phyloP scores from a whole-genome alignment of 1,139 yeast species.

The Kodamaea ohmeri region DNA sequence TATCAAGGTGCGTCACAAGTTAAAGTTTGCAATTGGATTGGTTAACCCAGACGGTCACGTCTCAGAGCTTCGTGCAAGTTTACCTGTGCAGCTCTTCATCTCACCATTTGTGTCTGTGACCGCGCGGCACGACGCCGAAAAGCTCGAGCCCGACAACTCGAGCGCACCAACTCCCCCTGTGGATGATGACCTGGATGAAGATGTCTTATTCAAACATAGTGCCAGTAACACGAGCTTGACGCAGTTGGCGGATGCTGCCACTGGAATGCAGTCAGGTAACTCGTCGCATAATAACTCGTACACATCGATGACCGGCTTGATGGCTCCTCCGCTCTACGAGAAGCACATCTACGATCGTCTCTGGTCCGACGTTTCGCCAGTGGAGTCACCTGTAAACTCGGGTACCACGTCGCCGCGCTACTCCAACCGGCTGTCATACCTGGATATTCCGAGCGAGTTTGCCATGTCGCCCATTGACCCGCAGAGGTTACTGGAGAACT shows the following conservation, averaged over 20 bases:
- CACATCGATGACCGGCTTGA: constrained; percentile 43
- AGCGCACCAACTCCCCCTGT: neutral
- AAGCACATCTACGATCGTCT: constrained; percentile 81
- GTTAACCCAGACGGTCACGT: constrained; percentile 73
- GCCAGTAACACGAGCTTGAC: constrained; percentile 31
- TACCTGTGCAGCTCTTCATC: constrained; percentile 66
- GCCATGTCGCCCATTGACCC: constrained; percentile 45
- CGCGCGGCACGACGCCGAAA: constrained; percentile 36
- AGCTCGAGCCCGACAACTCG: constrained; percentile 6
- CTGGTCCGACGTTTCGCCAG: constrained; percentile 67
- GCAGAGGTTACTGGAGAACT: constrained; percentile 49
- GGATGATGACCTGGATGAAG: constrained; percentile 24
- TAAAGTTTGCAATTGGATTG: constrained; percentile 62
- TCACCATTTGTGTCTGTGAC: constrained; percentile 79
- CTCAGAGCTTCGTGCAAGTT: constrained; percentile 71
- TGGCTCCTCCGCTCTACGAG: constrained; percentile 90
- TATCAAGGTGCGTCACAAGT: constrained; percentile 68
- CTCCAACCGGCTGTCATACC: constrained; percentile 9
- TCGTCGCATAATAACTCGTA: constrained; percentile 33
- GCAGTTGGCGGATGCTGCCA: constrained; percentile 18
- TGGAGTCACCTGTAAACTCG: constrained; percentile 54
- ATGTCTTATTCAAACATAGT: constrained; percentile 32
- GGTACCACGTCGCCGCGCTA: constrained; percentile 51
- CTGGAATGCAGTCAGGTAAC: constrained; percentile 6
- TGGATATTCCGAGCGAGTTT: constrained; percentile 26